Conservation (phyloP, 805 yeast species). For the Peterozyma toletana region DNA sequence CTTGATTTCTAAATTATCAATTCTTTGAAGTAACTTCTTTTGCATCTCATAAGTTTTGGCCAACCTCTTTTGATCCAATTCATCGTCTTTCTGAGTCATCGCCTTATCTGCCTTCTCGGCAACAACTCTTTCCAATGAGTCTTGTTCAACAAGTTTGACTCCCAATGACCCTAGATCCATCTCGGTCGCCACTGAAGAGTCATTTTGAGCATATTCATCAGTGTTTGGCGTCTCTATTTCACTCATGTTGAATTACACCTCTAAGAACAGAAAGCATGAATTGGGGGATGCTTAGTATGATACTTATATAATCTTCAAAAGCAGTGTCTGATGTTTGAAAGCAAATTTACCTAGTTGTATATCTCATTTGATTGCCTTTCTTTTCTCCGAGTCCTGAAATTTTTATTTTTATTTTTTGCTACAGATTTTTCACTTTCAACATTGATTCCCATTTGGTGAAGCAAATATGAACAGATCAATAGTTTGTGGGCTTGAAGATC, state of each 20-base stretch:
- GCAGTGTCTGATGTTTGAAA: not conserved
- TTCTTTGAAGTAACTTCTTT: conserved; percentile 32
- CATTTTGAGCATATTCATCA: not conserved
- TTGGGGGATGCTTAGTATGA: not conserved
- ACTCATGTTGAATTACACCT: not conserved
- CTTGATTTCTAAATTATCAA: conserved; percentile 39
- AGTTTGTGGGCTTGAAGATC: conserved; percentile 32
- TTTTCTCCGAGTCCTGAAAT: too few relatives aligned
- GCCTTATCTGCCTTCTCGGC: conserved; percentile 62
- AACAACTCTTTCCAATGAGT: conserved; percentile 65
- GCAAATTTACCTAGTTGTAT: too few relatives aligned
- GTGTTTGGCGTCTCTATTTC: not conserved
- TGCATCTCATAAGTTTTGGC: conserved; percentile 52
- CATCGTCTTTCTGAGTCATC: conserved; percentile 55
- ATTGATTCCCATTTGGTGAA: too few relatives aligned
- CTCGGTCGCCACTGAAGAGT: conserved; percentile 1
- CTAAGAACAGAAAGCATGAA: not conserved
- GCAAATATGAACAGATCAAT: conserved; percentile 1
- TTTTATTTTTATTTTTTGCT: too few relatives aligned
- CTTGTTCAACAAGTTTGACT: conserved; percentile 69
- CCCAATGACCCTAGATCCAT: conserved; percentile 30
- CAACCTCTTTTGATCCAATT: conserved; percentile 69
- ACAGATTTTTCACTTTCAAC: too few relatives aligned
- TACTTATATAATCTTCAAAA: too few relatives aligned
- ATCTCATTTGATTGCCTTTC: too few relatives aligned